phyloP scores from a whole-genome alignment of 2,329 filamentous ascomycete species.

The Cladosporium austrohemisphaericum region DNA sequence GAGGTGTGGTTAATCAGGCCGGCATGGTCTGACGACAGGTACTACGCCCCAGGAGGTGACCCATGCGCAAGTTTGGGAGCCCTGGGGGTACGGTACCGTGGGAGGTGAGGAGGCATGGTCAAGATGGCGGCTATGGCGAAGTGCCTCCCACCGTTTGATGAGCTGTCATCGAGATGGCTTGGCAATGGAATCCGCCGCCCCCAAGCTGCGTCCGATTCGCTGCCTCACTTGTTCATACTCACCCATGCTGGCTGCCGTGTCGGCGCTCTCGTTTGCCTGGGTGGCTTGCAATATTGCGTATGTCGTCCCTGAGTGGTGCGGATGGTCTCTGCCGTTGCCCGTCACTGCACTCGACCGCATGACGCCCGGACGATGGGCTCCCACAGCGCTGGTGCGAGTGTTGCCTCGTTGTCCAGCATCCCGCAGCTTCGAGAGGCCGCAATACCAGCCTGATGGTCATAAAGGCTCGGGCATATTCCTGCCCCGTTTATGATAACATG shows the following conservation, averaged over 20 bases:
- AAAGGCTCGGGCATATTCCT: neutral
- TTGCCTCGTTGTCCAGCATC: neutral
- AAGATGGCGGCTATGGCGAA: too few species aligned
- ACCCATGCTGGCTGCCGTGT: neutral
- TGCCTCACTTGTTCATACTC: constrained; percentile 2
- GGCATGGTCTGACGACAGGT: too few species aligned
- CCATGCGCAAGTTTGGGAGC: too few species aligned
- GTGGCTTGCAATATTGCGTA: neutral
- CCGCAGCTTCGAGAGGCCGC: neutral
- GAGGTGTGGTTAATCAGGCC: too few species aligned
- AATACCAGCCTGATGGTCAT: neutral
- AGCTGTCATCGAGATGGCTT: constrained; percentile 4
- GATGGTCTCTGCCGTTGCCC: neutral
- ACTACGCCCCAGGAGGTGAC: too few species aligned
- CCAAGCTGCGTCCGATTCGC: constrained; percentile 10
- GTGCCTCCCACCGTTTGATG: constrained; percentile 3
- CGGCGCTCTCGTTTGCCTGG: constrained; percentile 1
- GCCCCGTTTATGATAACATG: neutral
- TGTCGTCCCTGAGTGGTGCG: neutral
- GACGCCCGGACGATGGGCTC: neutral
- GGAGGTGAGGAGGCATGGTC: too few species aligned
- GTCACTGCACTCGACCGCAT: neutral
- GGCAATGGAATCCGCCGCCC: neutral
- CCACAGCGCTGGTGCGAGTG: neutral
- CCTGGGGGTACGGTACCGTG: too few species aligned